phyloP scores from a whole-genome alignment of 371 early-diverging fungal species.

The Mucor ambiguus region DNA sequence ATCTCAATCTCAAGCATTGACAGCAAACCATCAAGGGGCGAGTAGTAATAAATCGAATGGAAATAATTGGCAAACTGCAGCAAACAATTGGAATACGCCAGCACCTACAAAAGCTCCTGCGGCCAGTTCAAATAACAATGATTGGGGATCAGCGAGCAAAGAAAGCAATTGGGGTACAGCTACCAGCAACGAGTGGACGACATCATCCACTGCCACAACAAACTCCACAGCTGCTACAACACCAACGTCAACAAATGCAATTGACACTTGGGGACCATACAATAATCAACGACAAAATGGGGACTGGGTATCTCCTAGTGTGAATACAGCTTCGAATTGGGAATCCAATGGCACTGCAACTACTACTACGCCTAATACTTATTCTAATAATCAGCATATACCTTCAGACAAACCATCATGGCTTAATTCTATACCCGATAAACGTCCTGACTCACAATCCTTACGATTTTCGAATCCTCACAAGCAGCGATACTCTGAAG shows the following conservation, averaged over 20 bases:
- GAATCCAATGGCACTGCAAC: background rate
- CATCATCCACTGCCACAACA: background rate
- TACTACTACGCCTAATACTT: background rate
- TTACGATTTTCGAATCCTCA: conserved; percentile 15
- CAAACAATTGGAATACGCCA: background rate
- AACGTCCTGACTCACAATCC: background rate
- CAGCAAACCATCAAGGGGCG: background rate
- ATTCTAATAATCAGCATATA: conserved; percentile 6
- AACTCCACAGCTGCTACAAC: background rate
- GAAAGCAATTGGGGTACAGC: background rate
- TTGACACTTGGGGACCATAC: background rate
- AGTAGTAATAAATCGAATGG: background rate
- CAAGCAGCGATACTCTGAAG: conserved; percentile 18
- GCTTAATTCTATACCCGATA: conserved; percentile 13
- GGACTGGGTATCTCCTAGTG: background rate
- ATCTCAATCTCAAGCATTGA: background rate
- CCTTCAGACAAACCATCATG: conserved; percentile 20
- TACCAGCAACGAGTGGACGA: background rate
- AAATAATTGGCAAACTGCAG: background rate
- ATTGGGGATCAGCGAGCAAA: background rate
- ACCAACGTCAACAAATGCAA: background rate
- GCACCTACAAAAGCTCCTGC: background rate
- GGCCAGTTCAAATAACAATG: background rate
- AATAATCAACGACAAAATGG: background rate
- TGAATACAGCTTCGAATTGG: background rate